Evolutionary conservation across 2,329 filamentous ascomycete species (phyloP), one percentile per base, ranked within the genome.

Genomic region (Pyrenophora seminiperda): DNA sequence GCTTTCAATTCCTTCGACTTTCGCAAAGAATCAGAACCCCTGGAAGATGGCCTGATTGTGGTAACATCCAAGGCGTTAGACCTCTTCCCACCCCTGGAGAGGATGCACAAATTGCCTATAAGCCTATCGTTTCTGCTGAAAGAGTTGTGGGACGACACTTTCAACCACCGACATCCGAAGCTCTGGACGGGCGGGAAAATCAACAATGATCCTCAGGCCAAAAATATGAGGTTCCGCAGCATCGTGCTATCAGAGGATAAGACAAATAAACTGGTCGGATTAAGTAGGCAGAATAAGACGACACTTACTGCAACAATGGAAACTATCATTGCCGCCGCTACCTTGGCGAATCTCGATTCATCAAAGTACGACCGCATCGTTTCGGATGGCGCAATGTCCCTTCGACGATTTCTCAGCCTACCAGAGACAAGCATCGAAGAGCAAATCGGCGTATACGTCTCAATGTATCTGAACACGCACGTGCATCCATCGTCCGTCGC

Each of bases 1-100:
- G 74, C 74, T 3, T 11, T 34, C 4, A 34, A 19, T 18, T 19
- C 32, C 15, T n/a, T 34, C 32, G 3, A 9, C 7, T 18, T n/a
- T 5, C 15, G 11, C 15, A 34, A 17, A 27, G 24, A 27, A 27
- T 11, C 10, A 3, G 24, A 27, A 15, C 7, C 15, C 2, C 7
- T 34, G 11, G 9, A 34, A 17, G 15, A 3, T 18, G 4, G 5
- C 15, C 15, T 10, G 18, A 18, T 19, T 11, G 32, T 34, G 4
- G 7, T 10, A 9, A 18, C 15, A 14, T 18, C 32, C 6, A 34
- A 4, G 7, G 6, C n/a, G 3, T 18, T 7, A 9, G 24, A 27
- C 5, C 32, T 34, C 14, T 18, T 34, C 15, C 32, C 15, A 11
- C 15, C 32, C 5, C 15, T 34, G 11, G 15, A 34, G 11, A 18